Percentiles rank a stretch among this genome's conserved stretches.
Conservation (phyloP, 192 early-diverging fungal genomes). For the Chytriomyces hyalinus region DNA sequence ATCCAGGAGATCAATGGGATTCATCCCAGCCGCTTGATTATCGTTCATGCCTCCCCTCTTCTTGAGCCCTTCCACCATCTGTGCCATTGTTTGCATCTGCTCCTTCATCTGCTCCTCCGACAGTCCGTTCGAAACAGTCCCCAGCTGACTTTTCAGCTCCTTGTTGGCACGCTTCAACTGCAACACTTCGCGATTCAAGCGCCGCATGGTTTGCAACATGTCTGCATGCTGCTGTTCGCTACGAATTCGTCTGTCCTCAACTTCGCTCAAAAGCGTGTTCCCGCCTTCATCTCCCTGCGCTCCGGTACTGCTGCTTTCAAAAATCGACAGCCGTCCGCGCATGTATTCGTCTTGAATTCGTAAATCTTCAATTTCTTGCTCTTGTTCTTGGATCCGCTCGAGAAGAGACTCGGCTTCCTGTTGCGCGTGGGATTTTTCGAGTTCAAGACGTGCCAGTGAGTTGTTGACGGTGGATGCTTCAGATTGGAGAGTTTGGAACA, state of each 20-base stretch:
- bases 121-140: background rate
- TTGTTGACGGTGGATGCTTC: background rate
- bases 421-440: background rate
- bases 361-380: constrained; percentile 28
- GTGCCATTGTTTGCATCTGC: constrained; percentile 3
- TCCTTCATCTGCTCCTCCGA: constrained; percentile 25
- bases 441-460: background rate
- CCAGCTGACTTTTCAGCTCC: constrained; percentile 26
- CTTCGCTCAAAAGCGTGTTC: constrained; percentile 34
- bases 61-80: constrained; percentile 13
- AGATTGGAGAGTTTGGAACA: background rate
- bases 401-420: background rate
- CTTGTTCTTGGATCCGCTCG: constrained; percentile 14
- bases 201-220: background rate
- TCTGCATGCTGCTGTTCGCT: constrained; percentile 16
- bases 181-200: constrained; percentile 6
- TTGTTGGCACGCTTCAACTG: constrained; percentile 19
- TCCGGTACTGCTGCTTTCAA: background rate
- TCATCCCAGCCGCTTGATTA: background rate
- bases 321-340: constrained; percentile 11
- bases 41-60: background rate
- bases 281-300: background rate
- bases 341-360: constrained; percentile 30
- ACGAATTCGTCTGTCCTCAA: constrained; percentile 24
- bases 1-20: background rate